Base-by-base conservation (phyloP, 805 yeast species). In the Pichia cabralensis region DNA sequence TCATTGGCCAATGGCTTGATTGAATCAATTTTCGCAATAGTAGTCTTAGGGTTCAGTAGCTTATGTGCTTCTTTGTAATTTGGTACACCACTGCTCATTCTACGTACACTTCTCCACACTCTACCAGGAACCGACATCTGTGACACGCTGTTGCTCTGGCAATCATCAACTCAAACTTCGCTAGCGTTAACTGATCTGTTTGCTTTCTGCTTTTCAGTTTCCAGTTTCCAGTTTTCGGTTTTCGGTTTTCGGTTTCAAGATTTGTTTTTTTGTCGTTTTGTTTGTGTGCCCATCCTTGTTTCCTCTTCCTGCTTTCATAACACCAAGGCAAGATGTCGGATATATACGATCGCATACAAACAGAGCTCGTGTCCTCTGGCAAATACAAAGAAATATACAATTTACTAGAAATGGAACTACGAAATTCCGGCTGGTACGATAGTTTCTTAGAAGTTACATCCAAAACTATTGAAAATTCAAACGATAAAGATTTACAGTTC, bases 361-460 rank as follows among this genome's bases (percentile, higher is more conserved):
- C 73, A 38, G 76, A 75, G 47, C 66, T 85, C 25, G 74, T 84
- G 3, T 69, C 76, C 21, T 71, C 84, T 20, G 96, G 95, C 0
- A 81, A 79, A 56, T 85, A 85, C 55, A 89, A 81, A 41, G 66
- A 69, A 65, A 79, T 84, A 36, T 76, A 80, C 32, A 69, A 71
- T 33, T 64, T 68, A 31, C 59, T 88, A 39, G 74, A 74, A 45
- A 66, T 76, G 36, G 73, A 71, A 48, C 66, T 88, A 9, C 68
- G 75, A 34, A 80, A 81, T 49, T 68, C 79, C 1, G 96, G 96
- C 6, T 88, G 96, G 96, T 74, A 73, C 40, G 94, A 84, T 46
- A 67, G 77, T 35, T 76, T 88, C 19, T 65, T 73, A 30, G 69
- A 67, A 26, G 45, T 80, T 27, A 80, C 94, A 3, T 55, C 55